Conservation (phyloP, 2,329 filamentous ascomycete genomes). For the Xylariales sp. region DNA sequence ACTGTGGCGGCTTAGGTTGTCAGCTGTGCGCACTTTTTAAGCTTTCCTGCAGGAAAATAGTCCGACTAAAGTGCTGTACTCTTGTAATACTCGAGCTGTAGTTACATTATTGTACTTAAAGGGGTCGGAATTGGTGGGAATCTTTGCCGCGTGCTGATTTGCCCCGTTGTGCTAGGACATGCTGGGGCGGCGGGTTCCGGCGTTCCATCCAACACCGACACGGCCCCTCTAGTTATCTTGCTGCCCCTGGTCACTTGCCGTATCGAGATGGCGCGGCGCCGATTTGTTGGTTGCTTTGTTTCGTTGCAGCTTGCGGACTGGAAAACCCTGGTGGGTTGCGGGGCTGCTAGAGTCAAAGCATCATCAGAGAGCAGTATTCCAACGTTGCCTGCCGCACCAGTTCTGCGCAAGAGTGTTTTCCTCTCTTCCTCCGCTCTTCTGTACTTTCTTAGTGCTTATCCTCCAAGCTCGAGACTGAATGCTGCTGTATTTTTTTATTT, state of each 20-base stretch:
- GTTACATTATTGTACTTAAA: no score
- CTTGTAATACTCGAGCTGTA: no score
- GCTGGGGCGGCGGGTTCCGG: background rate
- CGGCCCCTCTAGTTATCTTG: background rate
- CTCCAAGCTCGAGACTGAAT: no score
- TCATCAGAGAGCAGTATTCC: conserved; percentile 17
- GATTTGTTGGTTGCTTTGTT: background rate
- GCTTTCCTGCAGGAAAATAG: no score
- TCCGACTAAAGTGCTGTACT: no score
- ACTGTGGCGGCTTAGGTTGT: no score
- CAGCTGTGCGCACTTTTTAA: no score
- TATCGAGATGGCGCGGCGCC: conserved; percentile 5
- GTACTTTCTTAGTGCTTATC: background rate
- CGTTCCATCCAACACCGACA: background rate
- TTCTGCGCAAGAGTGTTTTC: no score
- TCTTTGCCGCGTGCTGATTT: no score
- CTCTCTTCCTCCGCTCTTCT: conserved; percentile 6
- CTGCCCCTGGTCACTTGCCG: conserved; percentile 7
- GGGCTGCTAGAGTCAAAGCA: conserved; percentile 19
- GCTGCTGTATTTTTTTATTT: no score
- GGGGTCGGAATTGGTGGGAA: no score
- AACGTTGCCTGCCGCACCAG: no score
- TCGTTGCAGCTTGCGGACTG: background rate
- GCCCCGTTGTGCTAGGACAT: background rate
- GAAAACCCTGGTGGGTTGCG: conserved; percentile 11